phyloP scores from a whole-genome alignment of 2,329 filamentous ascomycete genomes.

The Penicillium sp. region DNA sequence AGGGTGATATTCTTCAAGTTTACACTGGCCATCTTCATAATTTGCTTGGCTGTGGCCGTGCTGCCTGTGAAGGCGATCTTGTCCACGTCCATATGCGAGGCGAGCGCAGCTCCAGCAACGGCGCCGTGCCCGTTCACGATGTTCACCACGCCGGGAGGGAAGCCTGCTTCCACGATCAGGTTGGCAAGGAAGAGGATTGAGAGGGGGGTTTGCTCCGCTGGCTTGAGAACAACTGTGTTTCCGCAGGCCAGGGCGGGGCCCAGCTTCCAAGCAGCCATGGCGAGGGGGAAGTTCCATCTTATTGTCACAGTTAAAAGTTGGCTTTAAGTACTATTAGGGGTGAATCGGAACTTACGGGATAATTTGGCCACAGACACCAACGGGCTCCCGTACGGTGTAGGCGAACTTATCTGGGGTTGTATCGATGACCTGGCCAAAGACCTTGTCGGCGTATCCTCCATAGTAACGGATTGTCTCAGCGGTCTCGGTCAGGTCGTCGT shows the following conservation, averaged over 20 bases:
- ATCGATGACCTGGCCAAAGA: slow-evolving; percentile 71
- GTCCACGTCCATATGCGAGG: slow-evolving; percentile 27
- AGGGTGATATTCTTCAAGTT: slow-evolving; percentile 32
- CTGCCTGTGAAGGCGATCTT: slow-evolving; percentile 32
- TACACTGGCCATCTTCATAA: slow-evolving; percentile 32
- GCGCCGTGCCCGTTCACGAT: slow-evolving; percentile 29
- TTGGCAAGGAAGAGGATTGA: slow-evolving; percentile 29
- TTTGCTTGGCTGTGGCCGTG: slow-evolving; percentile 27
- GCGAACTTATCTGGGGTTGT: slow-evolving; percentile 65
- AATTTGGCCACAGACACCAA: slow-evolving; percentile 70
- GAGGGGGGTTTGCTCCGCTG: slow-evolving; percentile 30
- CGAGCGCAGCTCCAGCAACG: slow-evolving; percentile 26
- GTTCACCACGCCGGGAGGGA: slow-evolving; percentile 30
- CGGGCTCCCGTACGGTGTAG: slow-evolving; percentile 67
- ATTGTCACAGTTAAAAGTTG: not conserved
- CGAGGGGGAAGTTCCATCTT: slow-evolving; percentile 43
- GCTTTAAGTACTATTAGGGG: slow-evolving; percentile 38
- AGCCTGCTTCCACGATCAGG: slow-evolving; percentile 29
- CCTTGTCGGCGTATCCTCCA: slow-evolving; percentile 79
- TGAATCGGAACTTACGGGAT: slow-evolving; percentile 70
- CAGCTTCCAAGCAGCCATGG: slow-evolving; percentile 55
- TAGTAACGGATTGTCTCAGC: slow-evolving; percentile 40
- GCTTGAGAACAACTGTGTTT: slow-evolving; percentile 30
- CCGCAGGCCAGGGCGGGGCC: slow-evolving; percentile 30
- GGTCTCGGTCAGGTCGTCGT: slow-evolving; percentile 20